Base-by-base conservation (phyloP, 768 basidiomycete genomes). In the Mycena vulgaris region DNA sequence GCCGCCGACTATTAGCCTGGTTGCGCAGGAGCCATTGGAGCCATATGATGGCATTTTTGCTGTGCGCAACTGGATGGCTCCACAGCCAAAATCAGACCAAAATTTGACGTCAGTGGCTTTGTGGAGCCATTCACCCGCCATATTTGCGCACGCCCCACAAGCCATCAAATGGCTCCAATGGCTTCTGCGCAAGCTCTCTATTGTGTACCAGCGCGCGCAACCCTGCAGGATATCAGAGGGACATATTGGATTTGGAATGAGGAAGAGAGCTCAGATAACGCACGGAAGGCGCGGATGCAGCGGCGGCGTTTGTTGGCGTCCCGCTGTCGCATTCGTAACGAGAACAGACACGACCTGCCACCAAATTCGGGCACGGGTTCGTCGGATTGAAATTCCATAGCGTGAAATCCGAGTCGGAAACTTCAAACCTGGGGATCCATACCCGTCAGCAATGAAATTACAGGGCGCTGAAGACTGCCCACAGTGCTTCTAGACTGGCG, bases 281-380 rank as follows among this genome's bases (percentile, higher is more conserved):
- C 30, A 63, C 62, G 1, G 62, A 52, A 17, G 62, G 62, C 2
- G 49, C 47, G 17, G 65, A 59, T 16, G 56, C 65, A 2, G 30
- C n/a, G 9, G 65, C 65, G 13, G 65, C 65, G 30, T 57, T 66
- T 5, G 40, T 66, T 9, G 65, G 65, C 13, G 45, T 58, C n/a
- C n/a, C n/a, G 31, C 30, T 3, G 65, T 66, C 16, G 28, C 37
- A 35, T 66, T 66, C 13, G 35, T 37, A 2, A 66, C 65, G 5
- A 49, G 47, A 1, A 66, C 65, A 51, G 56, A 66, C 7, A 49
- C n/a, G 6, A 16, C 65, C 65, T 4, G 35, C n/a, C 1, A 2
- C 52, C 35, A 66, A 51, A 2, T 49, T 66, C 7, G 65, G 65
- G 25, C 65, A 66, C 47, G 52, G 56, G 19, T 21, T n/a, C 1